Evolutionary conservation across 805 yeast species (phyloP).

Genomic region (Monosporozyma aerobia): DNA sequence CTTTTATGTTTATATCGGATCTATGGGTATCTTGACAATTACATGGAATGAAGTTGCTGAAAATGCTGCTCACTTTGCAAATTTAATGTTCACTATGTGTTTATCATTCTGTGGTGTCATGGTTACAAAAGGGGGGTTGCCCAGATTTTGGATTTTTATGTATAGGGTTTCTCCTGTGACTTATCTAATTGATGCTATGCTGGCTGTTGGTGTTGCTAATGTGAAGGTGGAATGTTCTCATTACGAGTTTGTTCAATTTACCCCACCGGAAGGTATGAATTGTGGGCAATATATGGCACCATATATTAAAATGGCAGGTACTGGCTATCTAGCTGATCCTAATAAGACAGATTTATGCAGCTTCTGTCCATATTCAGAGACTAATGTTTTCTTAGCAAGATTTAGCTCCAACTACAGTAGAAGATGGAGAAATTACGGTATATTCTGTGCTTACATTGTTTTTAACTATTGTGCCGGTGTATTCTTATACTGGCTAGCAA

Average conservation of each 20-base stretch:
- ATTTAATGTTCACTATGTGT: slow-evolving; percentile 51
- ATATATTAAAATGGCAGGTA: slow-evolving; percentile 28
- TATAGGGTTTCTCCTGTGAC: slow-evolving; percentile 69
- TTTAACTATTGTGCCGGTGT: slow-evolving; percentile 35
- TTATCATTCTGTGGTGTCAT: slow-evolving; percentile 75
- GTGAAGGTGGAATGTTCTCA: slow-evolving; percentile 39
- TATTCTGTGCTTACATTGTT: slow-evolving; percentile 42
- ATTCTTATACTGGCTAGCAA: slow-evolving; percentile 50
- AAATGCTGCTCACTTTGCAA: slow-evolving; percentile 54
- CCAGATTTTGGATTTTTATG: slow-evolving; percentile 79
- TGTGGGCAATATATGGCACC: slow-evolving; percentile 48
- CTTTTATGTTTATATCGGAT: slow-evolving; percentile 46
- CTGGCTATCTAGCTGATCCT: slow-evolving; percentile 43
- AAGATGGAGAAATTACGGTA: slow-evolving; percentile 57
- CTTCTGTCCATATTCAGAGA: slow-evolving; percentile 46
- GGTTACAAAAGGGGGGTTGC: slow-evolving; percentile 46
- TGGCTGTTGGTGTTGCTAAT: slow-evolving; percentile 49
- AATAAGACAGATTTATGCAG: slow-evolving; percentile 42
- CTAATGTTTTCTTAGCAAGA: slow-evolving; percentile 48
- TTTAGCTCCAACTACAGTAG: slow-evolving; percentile 33
- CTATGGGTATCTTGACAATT: slow-evolving; percentile 50
- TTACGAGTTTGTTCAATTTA: slow-evolving; percentile 40
- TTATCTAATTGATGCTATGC: slow-evolving; percentile 48
- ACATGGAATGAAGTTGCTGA: slow-evolving; percentile 52
- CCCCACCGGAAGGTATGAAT: slow-evolving; percentile 46